These are phyloP conservation scores for Babesia ovis DNA, from an alignment of 169 alveolate species.

Conservation along the genomic window DNA sequence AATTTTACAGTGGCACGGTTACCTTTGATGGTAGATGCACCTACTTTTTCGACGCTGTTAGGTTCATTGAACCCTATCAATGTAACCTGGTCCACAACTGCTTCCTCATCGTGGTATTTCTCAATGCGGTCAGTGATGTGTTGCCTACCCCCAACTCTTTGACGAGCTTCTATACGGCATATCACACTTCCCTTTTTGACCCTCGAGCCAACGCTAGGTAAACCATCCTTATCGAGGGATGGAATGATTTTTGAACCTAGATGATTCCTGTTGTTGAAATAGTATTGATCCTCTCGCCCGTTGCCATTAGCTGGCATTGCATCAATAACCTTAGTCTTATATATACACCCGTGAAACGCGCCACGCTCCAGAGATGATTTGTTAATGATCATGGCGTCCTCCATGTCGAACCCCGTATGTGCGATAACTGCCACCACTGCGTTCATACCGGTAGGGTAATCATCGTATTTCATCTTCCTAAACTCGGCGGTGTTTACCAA, in stretches of 20 bases:
- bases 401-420: conserved; percentile 99
- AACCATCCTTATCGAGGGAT: conserved; percentile 78
- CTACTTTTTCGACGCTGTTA: conserved; percentile 38
- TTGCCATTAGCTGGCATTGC: conserved; percentile 34
- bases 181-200: conserved; percentile 74
- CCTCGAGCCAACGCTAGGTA: conserved; percentile 79
- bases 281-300: conserved; percentile 26
- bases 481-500: conserved; percentile 93
- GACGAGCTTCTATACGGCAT: conserved; percentile 69
- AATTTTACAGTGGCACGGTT: conserved; percentile 68
- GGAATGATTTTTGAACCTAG: conserved; percentile 36
- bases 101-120: conserved; percentile 63
- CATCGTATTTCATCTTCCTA: conserved; percentile 91
- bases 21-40: conserved; percentile 43
- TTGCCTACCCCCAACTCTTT: conserved; percentile 39
- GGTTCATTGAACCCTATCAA: conserved; percentile 49
- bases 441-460: conserved; percentile 98
- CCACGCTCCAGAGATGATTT: conserved; percentile 99
- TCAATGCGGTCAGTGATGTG: conserved; percentile 56
- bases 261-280: conserved; percentile 44
- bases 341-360: conserved; percentile 95
- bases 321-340: conserved; percentile 90
- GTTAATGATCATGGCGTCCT: conserved; percentile 99
- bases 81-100: conserved; percentile 61
- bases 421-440: conserved; percentile 99